phyloP scores from a whole-genome alignment of 495 filamentous ascomycete genomes.

The Aspergillus indologenus region DNA sequence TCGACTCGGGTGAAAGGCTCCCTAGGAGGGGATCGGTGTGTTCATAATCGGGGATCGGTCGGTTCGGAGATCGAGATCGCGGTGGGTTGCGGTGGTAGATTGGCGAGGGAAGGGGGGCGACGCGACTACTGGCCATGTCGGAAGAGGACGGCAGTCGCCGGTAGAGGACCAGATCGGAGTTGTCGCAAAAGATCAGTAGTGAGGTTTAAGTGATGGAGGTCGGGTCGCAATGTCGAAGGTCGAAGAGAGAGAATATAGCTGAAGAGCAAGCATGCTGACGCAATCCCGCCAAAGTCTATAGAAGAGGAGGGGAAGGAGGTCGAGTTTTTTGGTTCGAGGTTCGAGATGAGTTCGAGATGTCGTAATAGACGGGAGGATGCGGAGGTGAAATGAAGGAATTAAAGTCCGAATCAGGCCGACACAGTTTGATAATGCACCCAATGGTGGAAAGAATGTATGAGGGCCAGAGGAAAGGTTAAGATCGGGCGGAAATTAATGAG shows the following conservation, averaged over 20 bases:
- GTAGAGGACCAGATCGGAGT: not conserved
- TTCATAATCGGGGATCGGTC: slow-evolving; percentile 29
- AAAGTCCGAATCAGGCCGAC: not conserved
- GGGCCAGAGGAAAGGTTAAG: not conserved
- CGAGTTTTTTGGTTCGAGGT: slow-evolving; percentile 1
- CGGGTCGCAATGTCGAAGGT: slow-evolving; percentile 19
- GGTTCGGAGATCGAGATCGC: slow-evolving; percentile 27
- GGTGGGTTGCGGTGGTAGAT: slow-evolving; percentile 30
- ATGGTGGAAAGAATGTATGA: not conserved
- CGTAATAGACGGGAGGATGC: slow-evolving; percentile 4
- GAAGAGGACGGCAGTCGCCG: slow-evolving; percentile 39
- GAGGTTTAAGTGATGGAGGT: slow-evolving; percentile 21
- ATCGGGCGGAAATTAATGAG: slow-evolving; percentile 4
- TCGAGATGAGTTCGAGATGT: not conserved
- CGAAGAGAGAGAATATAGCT: slow-evolving; percentile 16
- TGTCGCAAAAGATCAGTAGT: slow-evolving; percentile 14
- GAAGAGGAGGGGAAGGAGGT: slow-evolving; percentile 1
- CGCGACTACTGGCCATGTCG: slow-evolving; percentile 39
- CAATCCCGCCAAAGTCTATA: slow-evolving; percentile 17
- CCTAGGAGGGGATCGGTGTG: slow-evolving; percentile 50
- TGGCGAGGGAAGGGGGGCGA: slow-evolving; percentile 26
- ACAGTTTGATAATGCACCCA: not conserved
- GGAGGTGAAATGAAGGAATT: not conserved
- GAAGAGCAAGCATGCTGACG: slow-evolving; percentile 32
- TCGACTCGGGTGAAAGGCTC: slow-evolving; percentile 54